A percentile compares a stretch with the other conserved stretches of the same genome.
phyloP scores from a whole-genome alignment of 129 eudicot genomes.

The Escallonia herrerae region DNA sequence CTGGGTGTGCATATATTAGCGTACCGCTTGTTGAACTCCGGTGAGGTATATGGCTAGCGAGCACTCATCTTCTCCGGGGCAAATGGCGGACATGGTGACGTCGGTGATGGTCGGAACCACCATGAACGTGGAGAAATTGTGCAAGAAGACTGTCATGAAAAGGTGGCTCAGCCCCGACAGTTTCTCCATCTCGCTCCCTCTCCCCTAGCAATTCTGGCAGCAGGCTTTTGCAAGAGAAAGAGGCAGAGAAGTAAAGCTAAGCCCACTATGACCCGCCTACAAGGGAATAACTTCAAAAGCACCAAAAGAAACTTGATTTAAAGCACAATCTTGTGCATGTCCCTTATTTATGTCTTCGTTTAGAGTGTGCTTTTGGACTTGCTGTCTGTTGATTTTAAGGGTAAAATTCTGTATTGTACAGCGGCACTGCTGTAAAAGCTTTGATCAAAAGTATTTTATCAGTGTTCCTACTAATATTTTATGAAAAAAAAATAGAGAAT shows the following conservation, averaged over 20 bases:
- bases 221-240: background rate
- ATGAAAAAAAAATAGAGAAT: no score
- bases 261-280: slow-evolving; percentile 3
- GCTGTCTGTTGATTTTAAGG: no score
- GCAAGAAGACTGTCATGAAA: slow-evolving; percentile 46
- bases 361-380: background rate
- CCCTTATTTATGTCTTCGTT: background rate
- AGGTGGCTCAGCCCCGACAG: slow-evolving; percentile 44
- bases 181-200: slow-evolving; percentile 20
- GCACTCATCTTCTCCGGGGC: slow-evolving; percentile 65
- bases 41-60: slow-evolving; percentile 57
- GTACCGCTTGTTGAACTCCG: slow-evolving; percentile 47
- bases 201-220: background rate
- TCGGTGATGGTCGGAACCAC: slow-evolving; percentile 67
- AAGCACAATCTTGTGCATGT: slow-evolving; percentile 1
- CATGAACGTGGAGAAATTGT: slow-evolving; percentile 47
- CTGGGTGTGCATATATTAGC: no score
- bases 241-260: background rate
- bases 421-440: no score
- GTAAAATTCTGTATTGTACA: no score
- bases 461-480: no score
- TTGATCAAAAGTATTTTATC: no score
- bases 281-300: slow-evolving; percentile 8
- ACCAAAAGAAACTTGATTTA: slow-evolving; percentile 16
- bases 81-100: slow-evolving; percentile 53